Conservation (phyloP, 495 filamentous ascomycete genomes). For the Hamigera avellanea region DNA sequence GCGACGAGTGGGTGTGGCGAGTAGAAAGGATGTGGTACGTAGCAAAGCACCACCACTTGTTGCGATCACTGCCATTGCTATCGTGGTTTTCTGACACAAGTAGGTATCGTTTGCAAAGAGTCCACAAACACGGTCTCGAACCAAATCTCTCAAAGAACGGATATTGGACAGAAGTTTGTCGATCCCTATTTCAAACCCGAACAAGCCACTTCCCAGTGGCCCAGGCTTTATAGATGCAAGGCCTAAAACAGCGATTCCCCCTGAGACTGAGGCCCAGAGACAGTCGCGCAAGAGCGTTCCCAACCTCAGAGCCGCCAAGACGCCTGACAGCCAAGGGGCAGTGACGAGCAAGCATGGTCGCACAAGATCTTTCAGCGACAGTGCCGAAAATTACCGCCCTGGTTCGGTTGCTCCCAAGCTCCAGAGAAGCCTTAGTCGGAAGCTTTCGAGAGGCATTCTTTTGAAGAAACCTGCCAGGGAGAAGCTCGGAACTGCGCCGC, state of each 20-base stretch:
- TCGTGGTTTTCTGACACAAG: constrained; percentile 1
- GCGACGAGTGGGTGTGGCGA: constrained; percentile 59
- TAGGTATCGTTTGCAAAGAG: constrained; percentile 16
- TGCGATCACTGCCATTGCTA: too few relatives aligned
- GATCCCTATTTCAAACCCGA: constrained; percentile 2
- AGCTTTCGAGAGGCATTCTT: background rate
- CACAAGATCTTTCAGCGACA: constrained; percentile 10
- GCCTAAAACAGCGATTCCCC: too few relatives aligned
- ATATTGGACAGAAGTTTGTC: constrained; percentile 12
- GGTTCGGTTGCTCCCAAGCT: background rate
- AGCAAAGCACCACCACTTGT: background rate
- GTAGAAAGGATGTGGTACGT: constrained; percentile 45
- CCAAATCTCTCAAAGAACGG: constrained; percentile 12
- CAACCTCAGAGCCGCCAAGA: constrained; percentile 6
- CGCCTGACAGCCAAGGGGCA: background rate
- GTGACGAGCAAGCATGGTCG: constrained; percentile 7
- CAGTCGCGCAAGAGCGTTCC: constrained; percentile 12
- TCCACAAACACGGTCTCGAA: constrained; percentile 5
- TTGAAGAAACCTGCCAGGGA: constrained; percentile 13
- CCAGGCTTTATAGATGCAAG: constrained; percentile 10
- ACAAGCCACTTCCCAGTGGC: constrained; percentile 27
- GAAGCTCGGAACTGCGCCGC: constrained; percentile 3
- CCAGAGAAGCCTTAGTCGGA: background rate
- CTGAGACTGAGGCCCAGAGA: constrained; percentile 3
- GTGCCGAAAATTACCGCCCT: background rate